Conservation (phyloP, 2,329 filamentous ascomycete genomes). For the Leptographium flavum region DNA sequence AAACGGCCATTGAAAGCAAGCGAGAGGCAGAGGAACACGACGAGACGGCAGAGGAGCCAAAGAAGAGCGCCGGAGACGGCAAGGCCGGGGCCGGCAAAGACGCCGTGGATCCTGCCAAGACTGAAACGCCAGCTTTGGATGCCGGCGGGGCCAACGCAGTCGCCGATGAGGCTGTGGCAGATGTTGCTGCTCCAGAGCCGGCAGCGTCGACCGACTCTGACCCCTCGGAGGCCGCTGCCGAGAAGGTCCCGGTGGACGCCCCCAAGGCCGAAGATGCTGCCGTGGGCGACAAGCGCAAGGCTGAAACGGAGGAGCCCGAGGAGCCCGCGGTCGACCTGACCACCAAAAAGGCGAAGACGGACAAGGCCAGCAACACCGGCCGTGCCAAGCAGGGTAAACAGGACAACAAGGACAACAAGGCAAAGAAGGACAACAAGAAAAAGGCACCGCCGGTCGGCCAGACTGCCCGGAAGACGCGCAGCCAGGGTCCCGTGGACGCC, state of each 20-base stretch:
- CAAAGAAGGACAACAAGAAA: constrained; percentile 16
- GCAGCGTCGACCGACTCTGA: too few species aligned
- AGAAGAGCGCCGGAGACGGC: background rate
- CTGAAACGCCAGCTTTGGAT: too few species aligned
- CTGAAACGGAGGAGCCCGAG: constrained; percentile 4
- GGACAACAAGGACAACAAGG: constrained; percentile 10
- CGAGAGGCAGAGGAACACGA: background rate
- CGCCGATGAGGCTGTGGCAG: background rate
- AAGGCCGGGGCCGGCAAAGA: background rate
- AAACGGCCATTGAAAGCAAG: background rate
- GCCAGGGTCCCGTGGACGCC: constrained; percentile 17
- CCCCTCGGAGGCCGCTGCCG: background rate
- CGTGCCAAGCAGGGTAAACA: constrained; percentile 1
- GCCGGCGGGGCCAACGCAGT: background rate
- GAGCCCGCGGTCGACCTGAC: background rate
- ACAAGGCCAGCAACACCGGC: background rate
- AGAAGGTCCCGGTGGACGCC: background rate
- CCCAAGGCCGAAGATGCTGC: background rate
- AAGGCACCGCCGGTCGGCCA: constrained; percentile 16
- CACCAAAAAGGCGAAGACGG: background rate
- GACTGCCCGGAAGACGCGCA: constrained; percentile 24
- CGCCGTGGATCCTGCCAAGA: background rate
- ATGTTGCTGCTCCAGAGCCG: too few species aligned
- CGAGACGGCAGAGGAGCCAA: background rate
- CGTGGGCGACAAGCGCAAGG: constrained; percentile 15